Percentiles rank a stretch among this genome's conserved stretches.
These are phyloP conservation scores for Aspergillus panamensis DNA, from an alignment of 495 filamentous ascomycete species.

Conservation along the genomic window DNA sequence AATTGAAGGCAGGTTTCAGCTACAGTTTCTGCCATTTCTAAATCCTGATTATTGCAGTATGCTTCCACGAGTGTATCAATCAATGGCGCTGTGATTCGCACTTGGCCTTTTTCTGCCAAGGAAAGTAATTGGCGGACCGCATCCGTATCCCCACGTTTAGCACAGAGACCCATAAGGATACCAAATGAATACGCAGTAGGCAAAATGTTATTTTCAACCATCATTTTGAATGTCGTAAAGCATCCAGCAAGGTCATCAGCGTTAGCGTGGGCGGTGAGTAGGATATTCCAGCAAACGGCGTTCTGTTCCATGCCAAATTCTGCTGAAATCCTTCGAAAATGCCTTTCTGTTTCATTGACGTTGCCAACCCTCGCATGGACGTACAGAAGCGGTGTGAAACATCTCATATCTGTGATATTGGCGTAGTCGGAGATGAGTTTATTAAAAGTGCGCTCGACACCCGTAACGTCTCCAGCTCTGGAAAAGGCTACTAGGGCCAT, in stretches of 20 bases:
- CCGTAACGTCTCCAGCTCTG: slow-evolving; percentile 29
- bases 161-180: slow-evolving; percentile 67
- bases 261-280: slow-evolving; percentile 67
- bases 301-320: slow-evolving; percentile 54
- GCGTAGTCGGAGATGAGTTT: slow-evolving; percentile 35
- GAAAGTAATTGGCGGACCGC: slow-evolving; percentile 59
- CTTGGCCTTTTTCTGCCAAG: slow-evolving; percentile 42
- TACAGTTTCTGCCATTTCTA: slow-evolving; percentile 60
- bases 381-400: slow-evolving; percentile 53
- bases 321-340: slow-evolving; percentile 56
- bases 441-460: slow-evolving; percentile 32
- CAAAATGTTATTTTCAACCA: slow-evolving; percentile 41
- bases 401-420: slow-evolving; percentile 30
- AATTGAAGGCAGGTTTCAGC: slow-evolving; percentile 43
- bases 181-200: slow-evolving; percentile 63
- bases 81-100: slow-evolving; percentile 51
- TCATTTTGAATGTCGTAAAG: slow-evolving; percentile 53
- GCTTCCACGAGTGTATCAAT: slow-evolving; percentile 62
- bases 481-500: slow-evolving; percentile 31
- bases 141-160: slow-evolving; percentile 70
- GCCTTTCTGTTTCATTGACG: slow-evolving; percentile 48
- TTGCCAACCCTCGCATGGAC: slow-evolving; percentile 65
- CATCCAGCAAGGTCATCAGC: slow-evolving; percentile 62
- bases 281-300: slow-evolving; percentile 65
- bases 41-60: slow-evolving; percentile 60